Percentiles rank a stretch among this genome's conserved stretches.
phyloP scores from a whole-genome alignment of 2,329 filamentous ascomycete genomes.

The Claviceps citrina region DNA sequence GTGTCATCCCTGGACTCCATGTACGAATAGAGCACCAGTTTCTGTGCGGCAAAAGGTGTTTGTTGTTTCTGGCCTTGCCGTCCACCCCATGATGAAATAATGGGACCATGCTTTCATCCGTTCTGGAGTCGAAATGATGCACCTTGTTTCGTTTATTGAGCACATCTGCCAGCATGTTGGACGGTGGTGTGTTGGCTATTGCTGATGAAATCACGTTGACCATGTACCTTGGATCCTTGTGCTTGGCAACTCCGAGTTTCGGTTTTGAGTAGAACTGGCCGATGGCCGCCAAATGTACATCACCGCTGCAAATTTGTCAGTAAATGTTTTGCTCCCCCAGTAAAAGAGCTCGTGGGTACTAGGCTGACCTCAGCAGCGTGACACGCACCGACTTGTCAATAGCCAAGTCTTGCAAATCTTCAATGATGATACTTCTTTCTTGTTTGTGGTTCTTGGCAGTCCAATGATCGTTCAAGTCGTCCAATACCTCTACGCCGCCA shows the following conservation, averaged over 20 bases:
- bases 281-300: slow-evolving; percentile 82
- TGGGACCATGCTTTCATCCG: slow-evolving; percentile 90
- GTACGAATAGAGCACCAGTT: slow-evolving; percentile 92
- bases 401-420: slow-evolving; percentile 84
- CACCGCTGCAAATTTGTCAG: slow-evolving; percentile 42
- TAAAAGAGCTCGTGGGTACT: background rate
- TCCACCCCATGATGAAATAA: slow-evolving; percentile 84
- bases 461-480: slow-evolving; percentile 94
- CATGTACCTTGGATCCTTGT: slow-evolving; percentile 92
- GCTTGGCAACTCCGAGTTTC: slow-evolving; percentile 63
- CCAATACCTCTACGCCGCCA: slow-evolving; percentile 77
- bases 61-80: slow-evolving; percentile 80
- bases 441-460: slow-evolving; percentile 87
- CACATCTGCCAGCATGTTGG: slow-evolving; percentile 75
- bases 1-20: slow-evolving; percentile 66
- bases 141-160: slow-evolving; percentile 85
- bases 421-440: slow-evolving; percentile 73
- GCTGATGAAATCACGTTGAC: slow-evolving; percentile 87
- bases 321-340: background rate
- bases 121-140: slow-evolving; percentile 57
- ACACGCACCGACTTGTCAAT: slow-evolving; percentile 83
- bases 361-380: slow-evolving; percentile 59
- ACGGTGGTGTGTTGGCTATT: slow-evolving; percentile 82
- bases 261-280: slow-evolving; percentile 93
- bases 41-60: slow-evolving; percentile 68